phyloP scores from a whole-genome alignment of 1,284 basidiomycete genomes.

The Leucocoprinus gongylophorus region DNA sequence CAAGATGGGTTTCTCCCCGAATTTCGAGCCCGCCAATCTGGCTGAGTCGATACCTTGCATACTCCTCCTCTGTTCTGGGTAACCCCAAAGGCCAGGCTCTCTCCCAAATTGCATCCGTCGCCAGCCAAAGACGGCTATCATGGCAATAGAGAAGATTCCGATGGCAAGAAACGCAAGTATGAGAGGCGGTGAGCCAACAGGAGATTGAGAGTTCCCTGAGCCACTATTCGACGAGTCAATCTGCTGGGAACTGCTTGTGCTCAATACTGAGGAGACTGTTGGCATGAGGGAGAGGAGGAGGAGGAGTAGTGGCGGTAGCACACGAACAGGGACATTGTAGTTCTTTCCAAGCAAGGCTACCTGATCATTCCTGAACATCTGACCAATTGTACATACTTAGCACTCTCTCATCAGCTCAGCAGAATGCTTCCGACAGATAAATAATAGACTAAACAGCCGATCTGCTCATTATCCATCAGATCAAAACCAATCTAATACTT shows the following conservation, averaged over 20 bases:
- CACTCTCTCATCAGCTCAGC: not conserved
- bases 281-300: not conserved
- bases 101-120: conserved; percentile 28
- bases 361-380: conserved; percentile 5
- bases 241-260: conserved; percentile 9
- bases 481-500: not conserved
- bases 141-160: conserved; percentile 36
- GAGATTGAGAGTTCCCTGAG: conserved; percentile 19
- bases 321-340: conserved; percentile 1
- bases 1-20: conserved; percentile 12
- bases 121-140: conserved; percentile 40
- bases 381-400: not conserved
- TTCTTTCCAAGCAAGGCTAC: conserved; percentile 3
- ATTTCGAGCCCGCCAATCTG: not conserved
- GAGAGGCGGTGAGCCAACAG: conserved; percentile 36
- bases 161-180: conserved; percentile 47
- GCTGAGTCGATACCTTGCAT: not conserved
- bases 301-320: conserved; percentile 1
- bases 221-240: not conserved
- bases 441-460: not conserved
- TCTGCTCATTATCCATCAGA: not conserved
- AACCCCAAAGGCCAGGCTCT: not conserved
- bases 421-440: not conserved
- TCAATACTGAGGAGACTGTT: conserved; percentile 15
- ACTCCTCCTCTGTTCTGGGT: not conserved